Conservation (phyloP, 148 eudicot species). For the Rhododendron ovatum region DNA sequence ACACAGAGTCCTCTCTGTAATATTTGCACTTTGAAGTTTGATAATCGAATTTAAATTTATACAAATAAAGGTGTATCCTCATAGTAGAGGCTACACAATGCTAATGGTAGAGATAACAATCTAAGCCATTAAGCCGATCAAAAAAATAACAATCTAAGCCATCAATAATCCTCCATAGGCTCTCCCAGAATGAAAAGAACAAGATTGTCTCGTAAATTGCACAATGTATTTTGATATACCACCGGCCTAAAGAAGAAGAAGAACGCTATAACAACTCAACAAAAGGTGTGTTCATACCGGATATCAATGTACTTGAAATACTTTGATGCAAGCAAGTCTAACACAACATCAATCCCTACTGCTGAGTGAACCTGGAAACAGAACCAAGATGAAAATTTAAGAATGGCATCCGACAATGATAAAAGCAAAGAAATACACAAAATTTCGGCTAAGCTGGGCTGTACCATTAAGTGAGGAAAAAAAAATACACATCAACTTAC, state of each 20-base stretch:
- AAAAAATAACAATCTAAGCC: not conserved
- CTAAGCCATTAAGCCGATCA: not conserved
- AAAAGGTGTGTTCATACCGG: constrained; percentile 48
- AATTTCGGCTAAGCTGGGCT: not conserved
- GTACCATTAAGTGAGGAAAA: not conserved
- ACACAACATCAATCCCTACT: constrained; percentile 38
- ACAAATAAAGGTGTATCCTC: not conserved
- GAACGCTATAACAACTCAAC: not conserved
- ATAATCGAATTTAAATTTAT: not conserved
- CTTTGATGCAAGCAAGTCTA: constrained; percentile 58
- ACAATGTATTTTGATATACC: not conserved
- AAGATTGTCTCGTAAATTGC: not conserved
- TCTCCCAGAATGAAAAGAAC: not conserved
- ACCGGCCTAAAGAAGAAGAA: constrained; percentile 5
- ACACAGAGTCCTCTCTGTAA: not conserved
- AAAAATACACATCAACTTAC: constrained; percentile 37
- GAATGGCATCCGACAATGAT: not conserved
- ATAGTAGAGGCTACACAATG: not conserved
- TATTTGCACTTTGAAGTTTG: not conserved
- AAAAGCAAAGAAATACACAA: not conserved
- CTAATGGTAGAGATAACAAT: not conserved
- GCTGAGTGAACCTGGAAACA: constrained; percentile 53
- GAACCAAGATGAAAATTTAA: not conserved
- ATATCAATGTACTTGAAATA: constrained; percentile 84
- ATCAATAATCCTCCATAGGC: not conserved